Percentiles rank a stretch among this genome's conserved stretches.
Evolutionary conservation across 192 early-diverging fungal species (phyloP).

Genomic region (Allomyces macrogynus): DNA sequence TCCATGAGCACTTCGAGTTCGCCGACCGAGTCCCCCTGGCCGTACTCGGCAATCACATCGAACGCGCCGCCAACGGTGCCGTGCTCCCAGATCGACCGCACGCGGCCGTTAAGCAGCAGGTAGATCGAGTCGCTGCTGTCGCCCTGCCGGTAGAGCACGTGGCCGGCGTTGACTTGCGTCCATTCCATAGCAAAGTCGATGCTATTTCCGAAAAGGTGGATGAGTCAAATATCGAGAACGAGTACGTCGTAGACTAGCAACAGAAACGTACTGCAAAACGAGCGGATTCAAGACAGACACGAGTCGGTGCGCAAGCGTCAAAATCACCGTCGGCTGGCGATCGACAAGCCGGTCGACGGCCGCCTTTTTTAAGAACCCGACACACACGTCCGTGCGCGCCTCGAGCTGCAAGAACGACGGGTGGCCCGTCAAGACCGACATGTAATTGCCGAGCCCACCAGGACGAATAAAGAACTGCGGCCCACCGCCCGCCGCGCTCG

Average conservation of each 20-base stretch:
- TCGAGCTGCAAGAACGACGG: slow-evolving; percentile 67
- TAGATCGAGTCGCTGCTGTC: slow-evolving; percentile 74
- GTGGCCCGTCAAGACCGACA: slow-evolving; percentile 78
- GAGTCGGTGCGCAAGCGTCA: slow-evolving; percentile 74
- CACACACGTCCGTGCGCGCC: slow-evolving; percentile 56
- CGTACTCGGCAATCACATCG: slow-evolving; percentile 76
- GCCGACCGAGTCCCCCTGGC: slow-evolving; percentile 87
- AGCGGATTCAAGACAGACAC: slow-evolving; percentile 61
- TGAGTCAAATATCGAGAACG: neutral
- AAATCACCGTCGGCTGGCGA: slow-evolving; percentile 55
- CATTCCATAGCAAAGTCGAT: slow-evolving; percentile 80
- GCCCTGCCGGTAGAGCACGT: slow-evolving; percentile 75
- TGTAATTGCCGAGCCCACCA: slow-evolving; percentile 80
- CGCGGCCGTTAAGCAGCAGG: slow-evolving; percentile 80
- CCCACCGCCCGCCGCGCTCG: slow-evolving; percentile 5
- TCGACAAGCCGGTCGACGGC: slow-evolving; percentile 70
- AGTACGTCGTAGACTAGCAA: neutral
- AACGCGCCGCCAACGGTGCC: slow-evolving; percentile 27
- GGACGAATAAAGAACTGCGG: slow-evolving; percentile 54
- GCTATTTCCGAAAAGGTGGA: slow-evolving; percentile 25
- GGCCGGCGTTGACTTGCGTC: slow-evolving; percentile 82
- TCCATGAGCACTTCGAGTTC: slow-evolving; percentile 73
- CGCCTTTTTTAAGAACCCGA: slow-evolving; percentile 70
- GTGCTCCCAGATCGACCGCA: slow-evolving; percentile 61
- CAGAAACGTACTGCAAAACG: slow-evolving; percentile 33